Base-by-base conservation (phyloP, 2,329 filamentous ascomycete genomes). In the Myriosclerotinia duriaeana region DNA sequence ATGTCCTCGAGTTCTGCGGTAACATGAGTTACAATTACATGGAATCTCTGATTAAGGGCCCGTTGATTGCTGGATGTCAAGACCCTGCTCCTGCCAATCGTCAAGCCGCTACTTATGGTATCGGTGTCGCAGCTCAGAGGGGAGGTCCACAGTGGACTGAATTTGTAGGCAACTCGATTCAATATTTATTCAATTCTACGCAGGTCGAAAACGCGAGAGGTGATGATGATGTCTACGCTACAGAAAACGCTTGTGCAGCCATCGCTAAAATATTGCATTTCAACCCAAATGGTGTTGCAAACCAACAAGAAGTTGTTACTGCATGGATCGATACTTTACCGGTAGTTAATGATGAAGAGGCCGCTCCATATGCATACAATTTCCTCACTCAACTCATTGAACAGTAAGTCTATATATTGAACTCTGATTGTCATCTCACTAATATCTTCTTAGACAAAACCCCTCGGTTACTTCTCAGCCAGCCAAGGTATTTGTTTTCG, bases 211-310 rank as follows among this genome's bases (percentile, higher is more conserved):
- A 96, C 71, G 89, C 94, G 6, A 87, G 95, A 70, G 89, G 87
- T 58, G 95, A 98, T 70, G 95, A 98, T 73, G 93, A 98, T 74
- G 90, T 97, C 2, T 99, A 96, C 76, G 95, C 95, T 2, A 98
- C 95, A 1, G 95, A 99, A 80, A 99, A 99, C 76, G 94, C 94
- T 8, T 97, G 92, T 72, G 94, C 95, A 53, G 93, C 92, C 72
- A 95, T 99, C 75, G 95, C 95, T 46, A 99, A 99, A 84, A 94
- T 99, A 64, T 83, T 99, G 71, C 93, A 97, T 77, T 97, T 89
- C 81, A 97, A 96, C 78, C 82, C 87, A 34, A 83, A 83, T 71
- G 91, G 90, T 76, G 88, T 99, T 22, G 83, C 82, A 64, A 92
- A 96, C 74, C 83, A 86, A 60, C 89, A 95, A 75, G 85, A 90